Evolutionary conservation across 345 rosid genomes (phyloP).

Genomic region (Rhodomyrtus tomentosa): DNA sequence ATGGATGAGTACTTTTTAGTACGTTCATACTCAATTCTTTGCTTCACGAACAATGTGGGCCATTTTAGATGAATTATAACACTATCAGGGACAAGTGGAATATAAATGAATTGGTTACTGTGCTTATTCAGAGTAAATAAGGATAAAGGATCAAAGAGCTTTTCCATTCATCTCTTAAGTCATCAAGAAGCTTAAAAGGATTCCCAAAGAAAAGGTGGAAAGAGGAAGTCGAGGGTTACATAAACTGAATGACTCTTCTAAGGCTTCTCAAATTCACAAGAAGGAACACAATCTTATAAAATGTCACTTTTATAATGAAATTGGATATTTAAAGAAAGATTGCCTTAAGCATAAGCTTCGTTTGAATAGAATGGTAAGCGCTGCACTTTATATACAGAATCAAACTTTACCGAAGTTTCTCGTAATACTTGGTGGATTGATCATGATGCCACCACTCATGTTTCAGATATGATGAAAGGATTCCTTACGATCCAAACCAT

Average conservation of each 20-base stretch:
- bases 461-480: constrained; percentile 4
- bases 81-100: constrained; percentile 14
- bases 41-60: constrained; percentile 1
- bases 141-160: neutral
- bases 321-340: neutral
- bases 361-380: neutral
- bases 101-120: constrained; percentile 3
- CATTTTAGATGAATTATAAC: constrained; percentile 11
- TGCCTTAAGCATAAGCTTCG: neutral
- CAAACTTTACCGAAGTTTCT: neutral
- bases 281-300: neutral
- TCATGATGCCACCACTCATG: neutral
- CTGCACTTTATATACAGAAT: constrained; percentile 6
- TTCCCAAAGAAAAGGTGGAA: neutral
- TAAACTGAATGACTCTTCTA: neutral
- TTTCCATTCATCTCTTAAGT: neutral
- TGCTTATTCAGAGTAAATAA: constrained; percentile 1
- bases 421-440: no score
- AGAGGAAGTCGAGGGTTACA: neutral
- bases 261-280: neutral
- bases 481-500: neutral
- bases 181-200: neutral
- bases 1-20: constrained; percentile 2
- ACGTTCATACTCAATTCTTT: constrained; percentile 3
- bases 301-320: neutral